phyloP scores from a whole-genome alignment of 306 rosid species.

The Begonia masoniana region DNA sequence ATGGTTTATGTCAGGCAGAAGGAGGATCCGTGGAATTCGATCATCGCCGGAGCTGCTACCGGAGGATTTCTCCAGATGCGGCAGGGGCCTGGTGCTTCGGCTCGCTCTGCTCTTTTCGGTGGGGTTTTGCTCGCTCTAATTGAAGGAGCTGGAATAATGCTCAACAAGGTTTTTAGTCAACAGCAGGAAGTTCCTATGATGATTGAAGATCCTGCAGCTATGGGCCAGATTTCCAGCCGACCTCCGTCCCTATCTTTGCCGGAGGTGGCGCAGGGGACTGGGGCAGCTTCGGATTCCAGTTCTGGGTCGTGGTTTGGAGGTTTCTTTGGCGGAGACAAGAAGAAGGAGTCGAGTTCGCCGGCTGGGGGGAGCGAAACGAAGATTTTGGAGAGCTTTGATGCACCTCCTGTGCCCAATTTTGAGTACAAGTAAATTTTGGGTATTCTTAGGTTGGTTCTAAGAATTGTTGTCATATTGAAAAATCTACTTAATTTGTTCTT shows the following conservation, averaged over 20 bases:
- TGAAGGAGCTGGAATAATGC: slow-evolving; percentile 88
- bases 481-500: neutral
- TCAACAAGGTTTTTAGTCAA: slow-evolving; percentile 43
- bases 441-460: slow-evolving; percentile 1
- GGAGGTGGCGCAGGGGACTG: slow-evolving; percentile 1
- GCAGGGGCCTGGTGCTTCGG: slow-evolving; percentile 47
- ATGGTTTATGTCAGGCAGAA: slow-evolving; percentile 79
- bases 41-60: slow-evolving; percentile 75
- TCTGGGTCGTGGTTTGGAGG: slow-evolving; percentile 37
- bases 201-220: slow-evolving; percentile 40
- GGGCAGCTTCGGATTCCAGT: slow-evolving; percentile 14
- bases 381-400: slow-evolving; percentile 87
- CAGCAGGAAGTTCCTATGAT: slow-evolving; percentile 51
- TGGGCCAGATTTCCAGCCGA: slow-evolving; percentile 28
- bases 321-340: slow-evolving; percentile 34
- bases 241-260: slow-evolving; percentile 11
- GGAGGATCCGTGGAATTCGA: slow-evolving; percentile 95
- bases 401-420: slow-evolving; percentile 77
- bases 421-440: slow-evolving; percentile 51
- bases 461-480: slow-evolving; percentile 5
- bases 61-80: slow-evolving; percentile 83
- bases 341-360: slow-evolving; percentile 23
- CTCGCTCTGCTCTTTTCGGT: slow-evolving; percentile 48
- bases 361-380: slow-evolving; percentile 68
- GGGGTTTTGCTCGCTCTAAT: slow-evolving; percentile 64